Conservation (phyloP, 306 rosid genomes). For the Fagus sylvatica region DNA sequence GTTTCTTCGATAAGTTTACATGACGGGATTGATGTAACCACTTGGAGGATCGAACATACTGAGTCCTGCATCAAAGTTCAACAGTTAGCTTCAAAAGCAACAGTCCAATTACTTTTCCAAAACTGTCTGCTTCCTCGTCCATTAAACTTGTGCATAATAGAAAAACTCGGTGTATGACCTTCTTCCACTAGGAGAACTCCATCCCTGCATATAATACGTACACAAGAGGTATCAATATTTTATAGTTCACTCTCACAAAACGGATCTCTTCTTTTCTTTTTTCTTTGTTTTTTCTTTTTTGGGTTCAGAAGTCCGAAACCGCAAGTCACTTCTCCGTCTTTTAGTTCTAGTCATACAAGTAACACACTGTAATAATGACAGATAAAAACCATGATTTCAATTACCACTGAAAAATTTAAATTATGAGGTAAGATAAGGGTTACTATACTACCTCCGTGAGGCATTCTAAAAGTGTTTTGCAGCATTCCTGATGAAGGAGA, state of each 20-base stretch:
- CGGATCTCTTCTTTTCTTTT: conserved; percentile 70
- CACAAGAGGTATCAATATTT: conserved; percentile 69
- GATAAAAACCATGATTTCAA: conserved; percentile 30
- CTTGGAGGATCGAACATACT: conserved; percentile 80
- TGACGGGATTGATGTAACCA: conserved; percentile 70
- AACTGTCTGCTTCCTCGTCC: conserved; percentile 90
- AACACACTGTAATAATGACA: conserved; percentile 36
- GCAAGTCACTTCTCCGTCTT: conserved; percentile 67
- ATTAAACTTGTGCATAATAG: conserved; percentile 81
- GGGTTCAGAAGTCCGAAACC: conserved; percentile 60
- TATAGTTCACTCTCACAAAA: conserved; percentile 53
- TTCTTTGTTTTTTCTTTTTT: neutral
- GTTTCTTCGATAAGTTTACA: conserved; percentile 78
- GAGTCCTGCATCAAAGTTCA: conserved; percentile 96
- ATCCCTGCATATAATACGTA: conserved; percentile 94
- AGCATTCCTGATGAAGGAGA: conserved; percentile 88
- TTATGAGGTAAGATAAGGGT: conserved; percentile 31
- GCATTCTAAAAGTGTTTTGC: conserved; percentile 79
- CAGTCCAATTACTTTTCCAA: conserved; percentile 61
- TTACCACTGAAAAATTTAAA: conserved; percentile 26
- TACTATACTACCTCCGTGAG: conserved; percentile 86
- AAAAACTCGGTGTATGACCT: conserved; percentile 86
- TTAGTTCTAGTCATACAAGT: conserved; percentile 50
- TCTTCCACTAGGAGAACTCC: conserved; percentile 88
- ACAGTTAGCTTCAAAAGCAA: conserved; percentile 64